A percentile compares a stretch with the other conserved stretches of the same genome.
These are phyloP conservation scores for Fusarium veterinarium DNA, from an alignment of 2,329 filamentous ascomycete genomes.

Conservation along the genomic window DNA sequence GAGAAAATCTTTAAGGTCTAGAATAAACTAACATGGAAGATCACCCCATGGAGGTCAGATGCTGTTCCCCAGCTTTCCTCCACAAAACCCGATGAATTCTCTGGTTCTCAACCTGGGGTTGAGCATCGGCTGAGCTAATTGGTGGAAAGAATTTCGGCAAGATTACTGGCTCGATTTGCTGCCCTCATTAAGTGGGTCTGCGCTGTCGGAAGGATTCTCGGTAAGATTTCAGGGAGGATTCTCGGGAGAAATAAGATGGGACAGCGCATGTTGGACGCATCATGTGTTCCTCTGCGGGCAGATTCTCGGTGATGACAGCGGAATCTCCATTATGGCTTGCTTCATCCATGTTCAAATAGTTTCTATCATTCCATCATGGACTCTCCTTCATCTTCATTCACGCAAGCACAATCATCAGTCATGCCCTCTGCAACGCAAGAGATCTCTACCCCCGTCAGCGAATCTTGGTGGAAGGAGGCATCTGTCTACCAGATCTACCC, in stretches of 20 bases:
- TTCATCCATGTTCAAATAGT: not conserved
- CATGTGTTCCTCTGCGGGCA: not conserved
- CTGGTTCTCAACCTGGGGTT: not conserved
- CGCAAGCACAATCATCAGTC: not conserved
- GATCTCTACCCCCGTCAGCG: not conserved
- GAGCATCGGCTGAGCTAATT: not conserved
- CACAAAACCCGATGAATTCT: conserved; percentile 10
- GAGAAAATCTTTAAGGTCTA: not conserved
- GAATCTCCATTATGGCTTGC: no score
- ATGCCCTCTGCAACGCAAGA: conserved; percentile 8
- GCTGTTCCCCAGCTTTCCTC: conserved; percentile 18
- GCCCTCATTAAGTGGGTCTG: not conserved
- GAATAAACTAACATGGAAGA: not conserved
- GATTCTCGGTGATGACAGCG: not conserved
- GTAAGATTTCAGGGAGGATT: conserved; percentile 3
- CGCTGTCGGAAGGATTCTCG: not conserved
- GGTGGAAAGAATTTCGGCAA: not conserved
- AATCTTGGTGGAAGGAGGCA: conserved; percentile 66
- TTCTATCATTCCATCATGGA: not conserved
- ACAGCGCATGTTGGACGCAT: not conserved
- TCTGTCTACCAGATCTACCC: conserved; percentile 62
- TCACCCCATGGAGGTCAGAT: conserved; percentile 30
- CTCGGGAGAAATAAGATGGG: not conserved
- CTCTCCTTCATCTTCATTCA: not conserved
- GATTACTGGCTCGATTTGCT: not conserved